Evolutionary conservation across 2,329 filamentous ascomycete species (phyloP), one percentile per base, ranked within the genome.

Genomic region (Penicillium sp.): DNA sequence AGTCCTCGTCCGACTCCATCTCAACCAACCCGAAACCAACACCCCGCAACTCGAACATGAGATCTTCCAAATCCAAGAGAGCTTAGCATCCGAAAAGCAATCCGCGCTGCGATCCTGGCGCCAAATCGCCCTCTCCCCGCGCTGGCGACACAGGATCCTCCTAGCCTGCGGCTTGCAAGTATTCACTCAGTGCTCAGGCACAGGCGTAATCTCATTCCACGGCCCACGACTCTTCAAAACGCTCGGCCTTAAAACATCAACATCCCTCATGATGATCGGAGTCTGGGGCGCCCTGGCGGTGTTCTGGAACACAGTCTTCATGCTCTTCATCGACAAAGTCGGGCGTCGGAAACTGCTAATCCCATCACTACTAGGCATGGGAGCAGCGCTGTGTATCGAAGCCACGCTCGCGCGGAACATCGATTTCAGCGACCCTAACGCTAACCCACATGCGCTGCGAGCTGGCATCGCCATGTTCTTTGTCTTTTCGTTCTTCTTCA

Each of bases 221-320:
- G 73, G 75, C 3, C 69, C 74, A 0, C 68, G 73, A 0, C 75
- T 81, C 35, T 80, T 80, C 60, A 64, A 67, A 12, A 70, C 75
- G 4, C 70, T 81, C 0, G 77, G 77, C 7, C 75, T 82, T 40
- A 65, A 69, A 2, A 77, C 72, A 0, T 73, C 73, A 8, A 77
- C 72, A 1, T 78, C 78, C 0, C 73, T 82, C 4, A 75, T 82
- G 70, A 79, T 82, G 45, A 77, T 80, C 57, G 80, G 79, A 4
- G 76, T 82, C 58, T 79, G 75, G 61, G 79, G 79, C 25, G 77
- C 78, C 1, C 70, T 82, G 8, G 77, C 78, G 0, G 77, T 77
- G 30, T 65, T 79, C 22, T 81, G 77, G 73, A 78, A 78, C 57
- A 78, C 75, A 1, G 61, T 80, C 6, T 78, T 78, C 47, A 74